A percentile compares a stretch with the other conserved stretches of the same genome.
Evolutionary conservation across 441 rosid genomes (phyloP).

Genomic region (Gossypium davidsonii): DNA sequence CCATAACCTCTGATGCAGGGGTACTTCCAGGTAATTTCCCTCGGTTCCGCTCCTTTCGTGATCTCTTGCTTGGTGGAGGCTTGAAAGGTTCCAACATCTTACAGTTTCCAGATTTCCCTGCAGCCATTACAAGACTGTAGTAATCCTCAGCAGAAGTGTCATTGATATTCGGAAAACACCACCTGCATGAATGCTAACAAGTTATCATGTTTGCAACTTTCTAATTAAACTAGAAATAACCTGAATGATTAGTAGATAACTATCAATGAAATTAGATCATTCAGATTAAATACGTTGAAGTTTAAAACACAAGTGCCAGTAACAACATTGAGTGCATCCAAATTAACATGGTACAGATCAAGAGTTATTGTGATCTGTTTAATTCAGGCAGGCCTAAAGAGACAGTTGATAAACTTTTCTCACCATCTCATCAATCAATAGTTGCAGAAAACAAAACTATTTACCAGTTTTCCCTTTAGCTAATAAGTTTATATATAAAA

Average conservation of each 20-base stretch:
- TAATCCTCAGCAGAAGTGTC: slow-evolving; percentile 62
- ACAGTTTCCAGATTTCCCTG: slow-evolving; percentile 61
- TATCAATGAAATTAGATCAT: not conserved
- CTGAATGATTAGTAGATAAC: not conserved
- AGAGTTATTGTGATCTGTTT: not conserved
- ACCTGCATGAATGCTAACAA: slow-evolving; percentile 35
- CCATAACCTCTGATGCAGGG: slow-evolving; percentile 51
- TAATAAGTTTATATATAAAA: not conserved
- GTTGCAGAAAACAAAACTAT: not conserved
- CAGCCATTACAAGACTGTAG: slow-evolving; percentile 59
- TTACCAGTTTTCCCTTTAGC: not conserved
- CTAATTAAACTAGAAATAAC: not conserved
- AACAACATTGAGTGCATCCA: not conserved
- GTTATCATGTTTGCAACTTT: slow-evolving; percentile 10
- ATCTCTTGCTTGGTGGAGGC: slow-evolving; percentile 65
- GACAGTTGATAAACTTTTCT: not conserved
- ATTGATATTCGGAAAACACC: slow-evolving; percentile 51
- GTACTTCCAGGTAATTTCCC: slow-evolving; percentile 39
- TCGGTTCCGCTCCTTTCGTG: slow-evolving; percentile 60
- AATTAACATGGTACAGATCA: not conserved
- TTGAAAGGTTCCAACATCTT: slow-evolving; percentile 64
- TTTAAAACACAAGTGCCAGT: not conserved
- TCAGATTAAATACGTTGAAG: not conserved
- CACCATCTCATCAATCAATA: not conserved
- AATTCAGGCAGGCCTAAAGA: not conserved